A percentile compares a stretch with the other conserved stretches of the same genome.
phyloP scores from a whole-genome alignment of 129 eudicot genomes.

The Cynara cardunculus region DNA sequence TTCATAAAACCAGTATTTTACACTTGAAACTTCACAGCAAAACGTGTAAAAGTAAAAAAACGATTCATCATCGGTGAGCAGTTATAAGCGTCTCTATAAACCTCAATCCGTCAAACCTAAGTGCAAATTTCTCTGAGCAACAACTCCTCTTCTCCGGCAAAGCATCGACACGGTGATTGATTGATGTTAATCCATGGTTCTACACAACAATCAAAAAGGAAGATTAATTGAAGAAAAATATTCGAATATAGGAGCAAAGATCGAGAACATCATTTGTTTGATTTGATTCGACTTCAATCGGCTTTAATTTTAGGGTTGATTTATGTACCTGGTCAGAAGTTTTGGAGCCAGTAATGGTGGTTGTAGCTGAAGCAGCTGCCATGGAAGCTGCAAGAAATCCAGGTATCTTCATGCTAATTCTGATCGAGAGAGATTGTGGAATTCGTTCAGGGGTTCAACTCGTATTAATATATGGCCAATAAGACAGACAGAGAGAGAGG shows the following conservation, averaged over 20 bases:
- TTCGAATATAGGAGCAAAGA: not conserved
- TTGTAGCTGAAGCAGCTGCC: conserved; percentile 26
- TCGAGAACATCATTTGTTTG: not conserved
- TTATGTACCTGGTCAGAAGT: conserved; percentile 21
- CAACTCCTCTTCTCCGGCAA: conserved; percentile 10
- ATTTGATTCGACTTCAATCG: not conserved
- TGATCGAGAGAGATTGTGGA: not conserved
- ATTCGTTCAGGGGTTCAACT: conserved; percentile 19
- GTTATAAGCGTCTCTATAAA: conserved; percentile 81
- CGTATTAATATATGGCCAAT: conserved; percentile 20
- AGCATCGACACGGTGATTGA: conserved; percentile 20
- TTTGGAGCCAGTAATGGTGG: conserved; percentile 23
- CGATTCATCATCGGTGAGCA: conserved; percentile 61
- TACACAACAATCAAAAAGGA: conserved; percentile 11
- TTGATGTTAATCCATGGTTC: conserved; percentile 23
- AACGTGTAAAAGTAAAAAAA: too few species aligned
- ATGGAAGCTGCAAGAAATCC: conserved; percentile 41
- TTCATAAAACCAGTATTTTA: too few species aligned
- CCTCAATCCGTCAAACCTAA: conserved; percentile 82
- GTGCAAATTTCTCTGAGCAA: conserved; percentile 63
- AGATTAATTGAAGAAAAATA: not conserved
- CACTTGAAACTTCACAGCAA: too few species aligned
- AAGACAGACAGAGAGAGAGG: not conserved
- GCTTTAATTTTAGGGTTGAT: not conserved
- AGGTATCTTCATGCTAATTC: conserved; percentile 34